These are phyloP conservation scores for Clonostachys rosea DNA, from an alignment of 2,329 filamentous ascomycete genomes.

Conservation along the genomic window DNA sequence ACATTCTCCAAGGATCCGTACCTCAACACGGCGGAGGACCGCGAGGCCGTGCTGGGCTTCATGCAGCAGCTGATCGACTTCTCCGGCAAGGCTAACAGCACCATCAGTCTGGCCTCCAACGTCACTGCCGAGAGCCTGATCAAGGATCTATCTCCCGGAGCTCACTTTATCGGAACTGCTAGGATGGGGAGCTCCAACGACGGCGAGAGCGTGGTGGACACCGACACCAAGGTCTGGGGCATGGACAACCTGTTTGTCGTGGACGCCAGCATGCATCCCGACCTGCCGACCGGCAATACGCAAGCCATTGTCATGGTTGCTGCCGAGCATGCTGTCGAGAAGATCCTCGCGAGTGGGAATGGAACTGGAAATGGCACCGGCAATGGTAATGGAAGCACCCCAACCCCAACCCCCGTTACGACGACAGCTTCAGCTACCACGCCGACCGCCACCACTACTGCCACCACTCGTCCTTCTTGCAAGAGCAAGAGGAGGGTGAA, in stretches of 20 bases:
- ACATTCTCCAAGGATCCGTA: constrained; percentile 30
- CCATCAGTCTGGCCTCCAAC: constrained; percentile 11
- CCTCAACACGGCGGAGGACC: constrained; percentile 23
- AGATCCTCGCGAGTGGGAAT: constrained; percentile 6
- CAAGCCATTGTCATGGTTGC: constrained; percentile 16
- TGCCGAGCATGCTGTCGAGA: constrained; percentile 13
- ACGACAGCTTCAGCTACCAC: too few species aligned
- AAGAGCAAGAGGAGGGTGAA: too few species aligned
- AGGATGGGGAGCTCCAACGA: constrained; percentile 21
- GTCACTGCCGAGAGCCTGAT: constrained; percentile 14
- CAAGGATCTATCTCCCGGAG: constrained; percentile 12
- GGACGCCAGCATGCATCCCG: constrained; percentile 21
- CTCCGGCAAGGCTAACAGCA: constrained; percentile 11
- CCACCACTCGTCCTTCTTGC: too few species aligned
- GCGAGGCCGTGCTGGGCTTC: constrained; percentile 16
- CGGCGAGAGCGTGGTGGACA: constrained; percentile 21
- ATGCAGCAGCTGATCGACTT: constrained; percentile 16
- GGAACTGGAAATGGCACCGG: too few species aligned
- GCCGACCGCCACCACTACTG: too few species aligned
- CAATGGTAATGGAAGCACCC: too few species aligned
- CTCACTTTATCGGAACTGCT: constrained; percentile 21
- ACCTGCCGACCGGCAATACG: constrained; percentile 17
- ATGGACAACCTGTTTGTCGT: constrained; percentile 20
- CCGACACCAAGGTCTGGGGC: constrained; percentile 20
- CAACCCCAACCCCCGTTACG: too few species aligned